Conservation (phyloP, 768 basidiomycete genomes). For the Pleurotus cornucopiae region DNA sequence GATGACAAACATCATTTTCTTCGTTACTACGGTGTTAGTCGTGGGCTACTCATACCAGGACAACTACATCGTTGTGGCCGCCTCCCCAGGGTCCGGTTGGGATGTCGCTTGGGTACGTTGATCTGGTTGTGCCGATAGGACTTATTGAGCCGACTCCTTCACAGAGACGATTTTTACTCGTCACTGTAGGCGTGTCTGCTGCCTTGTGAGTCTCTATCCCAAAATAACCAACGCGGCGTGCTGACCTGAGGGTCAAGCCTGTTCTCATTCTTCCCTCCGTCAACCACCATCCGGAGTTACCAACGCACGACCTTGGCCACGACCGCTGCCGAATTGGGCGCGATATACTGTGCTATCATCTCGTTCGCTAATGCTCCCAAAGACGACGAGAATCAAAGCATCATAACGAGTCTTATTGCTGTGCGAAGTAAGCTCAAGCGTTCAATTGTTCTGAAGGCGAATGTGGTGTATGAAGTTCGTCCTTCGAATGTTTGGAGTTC, state of each 20-base stretch:
- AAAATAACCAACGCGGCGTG: not conserved
- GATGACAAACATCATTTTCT: slow-evolving; percentile 68
- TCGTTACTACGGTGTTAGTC: slow-evolving; percentile 61
- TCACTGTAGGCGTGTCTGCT: slow-evolving; percentile 65
- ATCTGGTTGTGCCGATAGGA: not conserved
- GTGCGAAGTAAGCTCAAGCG: slow-evolving; percentile 71
- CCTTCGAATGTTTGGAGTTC: not conserved
- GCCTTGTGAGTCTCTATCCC: slow-evolving; percentile 54
- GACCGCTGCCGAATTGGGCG: slow-evolving; percentile 61
- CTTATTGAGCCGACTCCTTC: not conserved
- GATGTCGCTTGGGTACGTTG: slow-evolving; percentile 67
- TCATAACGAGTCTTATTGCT: slow-evolving; percentile 65
- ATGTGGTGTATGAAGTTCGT: slow-evolving; percentile 64
- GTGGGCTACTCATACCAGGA: slow-evolving; percentile 75
- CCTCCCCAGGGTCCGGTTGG: slow-evolving; percentile 55
- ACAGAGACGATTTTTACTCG: slow-evolving; percentile 66
- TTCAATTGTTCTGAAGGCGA: slow-evolving; percentile 48
- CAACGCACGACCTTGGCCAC: slow-evolving; percentile 70
- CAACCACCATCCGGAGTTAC: slow-evolving; percentile 69
- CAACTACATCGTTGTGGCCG: slow-evolving; percentile 39
- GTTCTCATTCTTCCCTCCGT: slow-evolving; percentile 66
- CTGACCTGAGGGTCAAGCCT: not conserved
- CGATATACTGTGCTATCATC: slow-evolving; percentile 72
- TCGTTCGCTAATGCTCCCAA: slow-evolving; percentile 58
- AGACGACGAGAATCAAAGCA: slow-evolving; percentile 46